Percentiles rank a stretch among this genome's conserved stretches.
These are phyloP conservation scores for Epithemia pelagica DNA, from an alignment of 108 stramenopile genomes.

Conservation along the genomic window DNA sequence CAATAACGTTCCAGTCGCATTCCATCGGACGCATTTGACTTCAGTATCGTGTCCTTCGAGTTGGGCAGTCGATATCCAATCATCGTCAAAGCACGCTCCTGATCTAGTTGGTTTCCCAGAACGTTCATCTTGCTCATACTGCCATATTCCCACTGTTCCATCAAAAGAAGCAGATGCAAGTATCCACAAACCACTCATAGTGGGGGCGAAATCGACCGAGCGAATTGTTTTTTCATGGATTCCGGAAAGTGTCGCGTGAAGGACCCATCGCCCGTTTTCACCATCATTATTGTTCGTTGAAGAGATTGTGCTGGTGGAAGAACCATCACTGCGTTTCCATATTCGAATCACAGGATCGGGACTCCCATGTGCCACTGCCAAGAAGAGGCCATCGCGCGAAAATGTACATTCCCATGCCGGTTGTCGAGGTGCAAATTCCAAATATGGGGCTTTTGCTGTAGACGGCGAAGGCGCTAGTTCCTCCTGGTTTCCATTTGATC, in stretches of 20 bases:
- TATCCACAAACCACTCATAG: constrained; percentile 28
- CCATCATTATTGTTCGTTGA: constrained; percentile 3
- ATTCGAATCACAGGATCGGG: constrained; percentile 64
- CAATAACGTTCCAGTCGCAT: constrained; percentile 75
- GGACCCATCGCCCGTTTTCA: constrained; percentile 26
- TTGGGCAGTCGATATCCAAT: constrained; percentile 77
- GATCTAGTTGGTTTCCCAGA: not conserved
- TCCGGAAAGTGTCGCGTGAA: constrained; percentile 37
- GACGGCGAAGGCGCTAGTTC: no score
- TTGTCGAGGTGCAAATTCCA: not conserved
- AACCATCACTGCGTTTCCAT: constrained; percentile 25
- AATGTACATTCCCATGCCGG: constrained; percentile 68
- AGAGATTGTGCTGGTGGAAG: not conserved
- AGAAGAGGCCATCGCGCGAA: constrained; percentile 56
- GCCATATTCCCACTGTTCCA: constrained; percentile 85
- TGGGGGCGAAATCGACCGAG: constrained; percentile 61
- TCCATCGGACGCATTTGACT: constrained; percentile 90
- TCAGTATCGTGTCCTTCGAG: constrained; percentile 92
- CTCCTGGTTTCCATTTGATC: not conserved
- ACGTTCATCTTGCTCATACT: constrained; percentile 14
- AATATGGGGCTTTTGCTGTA: not conserved
- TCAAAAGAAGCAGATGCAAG: constrained; percentile 91
- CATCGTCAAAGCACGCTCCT: constrained; percentile 7
- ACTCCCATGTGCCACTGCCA: constrained; percentile 68
- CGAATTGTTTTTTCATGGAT: constrained; percentile 63